phyloP scores from a whole-genome alignment of 352 stramenopile species.

The Globisporangium perplexum region DNA sequence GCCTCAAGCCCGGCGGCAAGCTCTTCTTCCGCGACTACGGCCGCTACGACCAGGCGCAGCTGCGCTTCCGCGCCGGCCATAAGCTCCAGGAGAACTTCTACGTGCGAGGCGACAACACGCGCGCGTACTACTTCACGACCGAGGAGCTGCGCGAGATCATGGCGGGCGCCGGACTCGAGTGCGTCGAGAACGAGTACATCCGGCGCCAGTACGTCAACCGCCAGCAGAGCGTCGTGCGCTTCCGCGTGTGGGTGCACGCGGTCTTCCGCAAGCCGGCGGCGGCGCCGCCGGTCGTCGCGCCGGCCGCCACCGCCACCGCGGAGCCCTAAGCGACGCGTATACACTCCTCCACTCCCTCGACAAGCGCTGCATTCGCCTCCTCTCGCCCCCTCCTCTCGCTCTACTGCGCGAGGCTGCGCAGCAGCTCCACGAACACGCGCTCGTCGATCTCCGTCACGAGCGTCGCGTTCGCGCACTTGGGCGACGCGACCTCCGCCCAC shows the following conservation, averaged over 20 bases:
- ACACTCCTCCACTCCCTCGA: background rate
- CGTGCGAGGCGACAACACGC: conserved; percentile 92
- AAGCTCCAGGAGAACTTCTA: conserved; percentile 95
- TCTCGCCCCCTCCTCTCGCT: background rate
- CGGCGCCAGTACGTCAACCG: conserved; percentile 85
- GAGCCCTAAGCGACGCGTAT: no score
- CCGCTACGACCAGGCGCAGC: conserved; percentile 93
- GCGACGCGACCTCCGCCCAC: conserved; percentile 19
- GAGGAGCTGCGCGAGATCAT: conserved; percentile 74
- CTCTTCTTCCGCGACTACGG: conserved; percentile 95
- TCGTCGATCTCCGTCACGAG: conserved; percentile 60
- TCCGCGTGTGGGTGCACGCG: conserved; percentile 84
- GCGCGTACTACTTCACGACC: conserved; percentile 94
- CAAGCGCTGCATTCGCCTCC: background rate
- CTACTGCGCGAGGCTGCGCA: conserved; percentile 33
- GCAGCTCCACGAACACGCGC: conserved; percentile 51
- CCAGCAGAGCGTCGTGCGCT: conserved; percentile 79
- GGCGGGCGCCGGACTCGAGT: conserved; percentile 43
- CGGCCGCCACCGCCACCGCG: background rate
- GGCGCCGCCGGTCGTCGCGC: conserved; percentile 2
- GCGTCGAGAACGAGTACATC: conserved; percentile 83
- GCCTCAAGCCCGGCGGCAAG: conserved; percentile 70
- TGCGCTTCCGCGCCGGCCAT: conserved; percentile 85
- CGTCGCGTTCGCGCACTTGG: conserved; percentile 43
- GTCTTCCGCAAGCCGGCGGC: conserved; percentile 74